These are phyloP conservation scores for Phialemoniopsis sp. DNA, from an alignment of 2,329 filamentous ascomycete species.

Conservation along the genomic window DNA sequence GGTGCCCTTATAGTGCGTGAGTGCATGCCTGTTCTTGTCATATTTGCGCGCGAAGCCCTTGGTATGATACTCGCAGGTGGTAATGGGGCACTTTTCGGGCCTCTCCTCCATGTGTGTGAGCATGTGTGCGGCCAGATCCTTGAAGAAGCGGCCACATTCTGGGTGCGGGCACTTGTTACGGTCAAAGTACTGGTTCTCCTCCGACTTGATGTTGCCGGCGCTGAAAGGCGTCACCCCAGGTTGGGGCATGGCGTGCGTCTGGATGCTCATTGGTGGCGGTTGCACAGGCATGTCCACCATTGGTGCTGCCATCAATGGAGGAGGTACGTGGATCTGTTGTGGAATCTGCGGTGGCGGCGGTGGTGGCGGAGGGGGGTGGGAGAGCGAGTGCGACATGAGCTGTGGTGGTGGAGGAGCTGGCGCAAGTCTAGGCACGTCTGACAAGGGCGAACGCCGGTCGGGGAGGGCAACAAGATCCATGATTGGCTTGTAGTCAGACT, in stretches of 20 bases:
- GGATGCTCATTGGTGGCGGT: background rate
- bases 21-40: conserved; percentile 93
- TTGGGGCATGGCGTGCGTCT: background rate
- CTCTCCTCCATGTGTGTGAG: conserved; percentile 91
- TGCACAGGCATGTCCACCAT: background rate
- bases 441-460: conserved; percentile 16
- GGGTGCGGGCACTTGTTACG: conserved; percentile 50
- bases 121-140: conserved; percentile 81
- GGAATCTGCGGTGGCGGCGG: conserved; percentile 3
- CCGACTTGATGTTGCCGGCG: conserved; percentile 18
- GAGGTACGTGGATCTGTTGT: background rate
- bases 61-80: conserved; percentile 86
- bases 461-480: conserved; percentile 17
- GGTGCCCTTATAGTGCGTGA: conserved; percentile 96
- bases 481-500: conserved; percentile 28
- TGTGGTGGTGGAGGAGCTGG: conserved; percentile 15
- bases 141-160: conserved; percentile 56
- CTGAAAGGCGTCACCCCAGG: conserved; percentile 2
- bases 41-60: conserved; percentile 97
- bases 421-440: conserved; percentile 19
- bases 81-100: conserved; percentile 93
- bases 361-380: conserved; percentile 5
- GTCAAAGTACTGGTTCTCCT: conserved; percentile 27
- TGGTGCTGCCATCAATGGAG: conserved; percentile 1
- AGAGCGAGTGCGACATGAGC: conserved; percentile 4